Base-by-base conservation (phyloP, 768 basidiomycete genomes). In the Pisolithus tinctorius region DNA sequence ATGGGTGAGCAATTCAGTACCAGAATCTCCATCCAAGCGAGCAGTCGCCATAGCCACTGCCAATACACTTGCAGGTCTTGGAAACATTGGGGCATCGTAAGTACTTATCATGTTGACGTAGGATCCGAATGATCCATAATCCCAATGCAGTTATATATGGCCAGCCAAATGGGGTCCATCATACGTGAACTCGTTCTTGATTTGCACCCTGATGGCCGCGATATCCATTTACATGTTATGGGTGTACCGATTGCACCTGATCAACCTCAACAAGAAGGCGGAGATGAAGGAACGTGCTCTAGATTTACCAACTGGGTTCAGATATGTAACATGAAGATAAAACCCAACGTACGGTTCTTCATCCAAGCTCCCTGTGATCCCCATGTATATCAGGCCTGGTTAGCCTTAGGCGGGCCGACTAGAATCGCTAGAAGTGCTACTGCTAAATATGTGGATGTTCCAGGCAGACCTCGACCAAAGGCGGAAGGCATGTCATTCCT, bases 41-140 rank as follows among this genome's bases (percentile, higher is more conserved):
- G 87, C 90, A 8, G 84, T 91, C n/a, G 84, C 83, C 16, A 72
- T 94, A 38, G 91, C 89, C 1, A 66, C 87, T 50, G 79, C 91
- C 60, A 91, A 90, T 64, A 80, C 84, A 30, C 79, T 88, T 60
- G 84, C 83, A 11, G 83, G 88, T 59, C 74, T 88, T 6, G 91
- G 91, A 0, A 93, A 93, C 69, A 74, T 94, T 31, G 71, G 81
- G 40, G 88, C 90, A 55, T 82, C 88, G 73, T 92, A 71, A 70
- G 81, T 80, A 23, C 58, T 53, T 27, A 3, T 31, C 4, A 50
- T 11, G 16, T 26, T 34, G 34, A 34, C 11, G 5, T 14, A 14
- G 1, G 34, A 34, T 34, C 11, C 34, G 34, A 34, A 34, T 34
- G 34, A 34, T 34, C 5, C 34, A 34, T 11, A 34, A 34, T 13